These are phyloP conservation scores for Pseudogymnoascus sp. DNA, from an alignment of 2,329 filamentous ascomycete species.

Conservation along the genomic window DNA sequence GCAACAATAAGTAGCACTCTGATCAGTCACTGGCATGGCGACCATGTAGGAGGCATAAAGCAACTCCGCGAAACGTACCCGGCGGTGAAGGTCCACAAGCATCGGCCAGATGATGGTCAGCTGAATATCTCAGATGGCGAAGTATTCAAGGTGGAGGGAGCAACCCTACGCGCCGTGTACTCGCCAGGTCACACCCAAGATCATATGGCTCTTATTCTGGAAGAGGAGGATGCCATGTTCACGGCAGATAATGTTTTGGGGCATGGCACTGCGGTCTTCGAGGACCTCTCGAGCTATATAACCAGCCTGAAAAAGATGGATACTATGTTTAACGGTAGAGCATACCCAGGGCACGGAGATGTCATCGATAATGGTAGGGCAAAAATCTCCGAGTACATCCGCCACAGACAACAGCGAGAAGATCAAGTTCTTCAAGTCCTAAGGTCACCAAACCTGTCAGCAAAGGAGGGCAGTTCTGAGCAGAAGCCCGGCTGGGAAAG, in stretches of 20 bases:
- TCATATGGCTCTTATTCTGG: slow-evolving; percentile 69
- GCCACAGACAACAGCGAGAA: slow-evolving; percentile 72
- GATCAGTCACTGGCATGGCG: slow-evolving; percentile 86
- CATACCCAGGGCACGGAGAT: slow-evolving; percentile 82
- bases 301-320: slow-evolving; percentile 62
- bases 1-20: slow-evolving; percentile 62
- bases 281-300: slow-evolving; percentile 64
- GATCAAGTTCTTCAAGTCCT: slow-evolving; percentile 64
- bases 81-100: slow-evolving; percentile 56
- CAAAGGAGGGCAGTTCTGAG: slow-evolving; percentile 17
- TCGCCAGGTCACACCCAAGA: slow-evolving; percentile 72
- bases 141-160: slow-evolving; percentile 47
- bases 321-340: slow-evolving; percentile 54
- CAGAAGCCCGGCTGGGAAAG: slow-evolving; percentile 45
- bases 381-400: slow-evolving; percentile 75
- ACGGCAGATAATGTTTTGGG: slow-evolving; percentile 85
- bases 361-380: slow-evolving; percentile 63
- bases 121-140: slow-evolving; percentile 47
- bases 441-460: slow-evolving; percentile 31
- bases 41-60: slow-evolving; percentile 70
- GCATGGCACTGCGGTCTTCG: slow-evolving; percentile 79
- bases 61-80: slow-evolving; percentile 62
- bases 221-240: slow-evolving; percentile 75
- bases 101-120: slow-evolving; percentile 46
- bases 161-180: slow-evolving; percentile 57